Conservation (phyloP, 352 stramenopile species). For the Hyphochytrium catenoides region DNA sequence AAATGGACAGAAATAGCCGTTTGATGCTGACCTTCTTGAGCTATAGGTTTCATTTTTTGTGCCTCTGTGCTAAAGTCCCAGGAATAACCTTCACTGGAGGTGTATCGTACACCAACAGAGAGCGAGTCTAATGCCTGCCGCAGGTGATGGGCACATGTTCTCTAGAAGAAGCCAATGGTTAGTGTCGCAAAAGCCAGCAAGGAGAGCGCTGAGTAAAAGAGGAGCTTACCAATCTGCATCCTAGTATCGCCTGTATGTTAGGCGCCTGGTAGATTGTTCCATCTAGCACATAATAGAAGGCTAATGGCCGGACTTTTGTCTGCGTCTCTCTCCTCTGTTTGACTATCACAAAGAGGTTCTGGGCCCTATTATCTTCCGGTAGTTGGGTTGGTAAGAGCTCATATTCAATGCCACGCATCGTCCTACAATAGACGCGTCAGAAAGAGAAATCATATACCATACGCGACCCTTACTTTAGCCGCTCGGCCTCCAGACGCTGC, state of each 20-base stretch:
- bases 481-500: slow-evolving; percentile 53
- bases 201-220: background rate
- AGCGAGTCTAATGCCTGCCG: slow-evolving; percentile 54
- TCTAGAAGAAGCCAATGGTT: slow-evolving; percentile 13
- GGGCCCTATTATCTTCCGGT: too few relatives aligned
- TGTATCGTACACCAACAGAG: slow-evolving; percentile 46
- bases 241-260: slow-evolving; percentile 64
- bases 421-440: too few relatives aligned
- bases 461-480: too few relatives aligned
- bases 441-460: too few relatives aligned
- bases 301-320: slow-evolving; percentile 44
- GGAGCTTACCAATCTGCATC: slow-evolving; percentile 33
- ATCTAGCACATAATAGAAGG: slow-evolving; percentile 65
- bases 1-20: too few relatives aligned
- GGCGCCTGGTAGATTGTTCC: slow-evolving; percentile 57
- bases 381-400: slow-evolving; percentile 58
- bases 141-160: slow-evolving; percentile 57
- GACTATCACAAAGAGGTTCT: slow-evolving; percentile 58
- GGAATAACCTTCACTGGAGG: slow-evolving; percentile 47
- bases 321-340: slow-evolving; percentile 48
- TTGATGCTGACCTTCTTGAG: slow-evolving; percentile 26
- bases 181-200: background rate
- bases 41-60: slow-evolving; percentile 56
- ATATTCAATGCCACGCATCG: slow-evolving; percentile 63
- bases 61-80: slow-evolving; percentile 62